A percentile compares a stretch with the other conserved stretches of the same genome.
Evolutionary conservation across 2,329 filamentous ascomycete species (phyloP).

Genomic region (Colletotrichum sp.): DNA sequence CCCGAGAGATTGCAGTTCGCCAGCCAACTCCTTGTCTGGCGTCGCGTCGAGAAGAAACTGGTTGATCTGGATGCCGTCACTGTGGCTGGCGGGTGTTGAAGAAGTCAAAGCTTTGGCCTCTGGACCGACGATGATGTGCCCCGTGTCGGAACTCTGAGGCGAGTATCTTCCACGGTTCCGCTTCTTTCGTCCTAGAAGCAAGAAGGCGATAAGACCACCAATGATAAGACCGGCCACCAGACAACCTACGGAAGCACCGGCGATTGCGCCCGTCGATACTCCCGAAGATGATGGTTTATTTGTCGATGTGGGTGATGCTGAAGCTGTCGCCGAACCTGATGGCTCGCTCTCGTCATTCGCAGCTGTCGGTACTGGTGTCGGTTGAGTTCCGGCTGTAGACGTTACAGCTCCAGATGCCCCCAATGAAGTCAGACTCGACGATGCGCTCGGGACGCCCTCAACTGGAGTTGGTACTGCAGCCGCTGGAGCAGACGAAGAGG

Average conservation of each 20-base stretch:
- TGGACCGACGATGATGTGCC: neutral
- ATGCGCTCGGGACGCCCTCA: too few species aligned
- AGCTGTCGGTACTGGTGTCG: too few species aligned
- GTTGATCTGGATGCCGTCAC: conserved; percentile 29
- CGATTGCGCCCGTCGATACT: neutral
- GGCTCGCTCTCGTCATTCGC: neutral
- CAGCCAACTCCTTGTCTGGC: conserved; percentile 37
- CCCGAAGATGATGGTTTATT: neutral
- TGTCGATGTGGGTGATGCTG: neutral
- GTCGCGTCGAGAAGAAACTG: conserved; percentile 39
- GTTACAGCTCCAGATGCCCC: too few species aligned
- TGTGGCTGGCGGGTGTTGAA: neutral
- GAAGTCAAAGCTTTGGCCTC: neutral
- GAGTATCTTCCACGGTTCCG: conserved; percentile 3
- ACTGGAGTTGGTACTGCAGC: too few species aligned
- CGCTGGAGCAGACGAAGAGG: too few species aligned
- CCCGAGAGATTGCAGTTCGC: conserved; percentile 35
- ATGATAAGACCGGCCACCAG: neutral
- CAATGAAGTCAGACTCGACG: too few species aligned
- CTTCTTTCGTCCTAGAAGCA: neutral
- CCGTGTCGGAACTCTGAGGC: conserved; percentile 29
- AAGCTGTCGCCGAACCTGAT: neutral
- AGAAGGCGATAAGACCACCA: neutral
- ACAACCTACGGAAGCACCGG: neutral
- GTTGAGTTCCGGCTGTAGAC: too few species aligned